phyloP scores from a whole-genome alignment of 495 filamentous ascomycete genomes.

The Hypomontagnella submonticulosa region DNA sequence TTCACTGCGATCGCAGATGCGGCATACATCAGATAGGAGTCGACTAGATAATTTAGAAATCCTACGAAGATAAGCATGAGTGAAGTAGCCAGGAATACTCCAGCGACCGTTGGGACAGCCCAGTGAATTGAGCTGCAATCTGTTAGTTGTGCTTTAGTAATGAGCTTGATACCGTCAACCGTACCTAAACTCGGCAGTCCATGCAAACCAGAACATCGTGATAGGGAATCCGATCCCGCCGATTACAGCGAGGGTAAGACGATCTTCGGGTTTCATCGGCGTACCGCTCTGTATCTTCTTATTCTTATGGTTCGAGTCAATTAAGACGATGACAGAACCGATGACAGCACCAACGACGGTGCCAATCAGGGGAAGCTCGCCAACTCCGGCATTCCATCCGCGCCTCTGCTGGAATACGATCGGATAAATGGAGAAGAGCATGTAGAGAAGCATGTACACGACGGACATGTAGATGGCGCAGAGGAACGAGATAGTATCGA shows the following conservation, averaged over 20 bases:
- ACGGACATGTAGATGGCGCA: slow-evolving; percentile 63
- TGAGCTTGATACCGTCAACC: not conserved
- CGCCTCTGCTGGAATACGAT: slow-evolving; percentile 65
- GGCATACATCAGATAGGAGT: slow-evolving; percentile 75
- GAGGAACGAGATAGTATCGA: slow-evolving; percentile 60
- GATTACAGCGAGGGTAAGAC: slow-evolving; percentile 58
- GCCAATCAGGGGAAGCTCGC: slow-evolving; percentile 61
- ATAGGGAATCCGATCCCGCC: slow-evolving; percentile 60
- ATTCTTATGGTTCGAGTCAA: slow-evolving; percentile 45
- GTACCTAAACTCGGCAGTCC: slow-evolving; percentile 49
- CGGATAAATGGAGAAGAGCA: slow-evolving; percentile 63
- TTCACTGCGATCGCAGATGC: slow-evolving; percentile 74
- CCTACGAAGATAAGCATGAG: slow-evolving; percentile 58
- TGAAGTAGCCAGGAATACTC: slow-evolving; percentile 48
- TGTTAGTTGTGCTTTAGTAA: slow-evolving; percentile 6
- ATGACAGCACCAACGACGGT: slow-evolving; percentile 51
- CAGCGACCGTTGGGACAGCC: slow-evolving; percentile 60
- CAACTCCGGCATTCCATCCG: slow-evolving; percentile 65
- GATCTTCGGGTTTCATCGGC: slow-evolving; percentile 52
- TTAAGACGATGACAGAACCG: slow-evolving; percentile 54
- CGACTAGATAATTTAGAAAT: slow-evolving; percentile 75
- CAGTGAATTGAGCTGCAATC: slow-evolving; percentile 52
- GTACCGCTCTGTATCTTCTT: slow-evolving; percentile 44
- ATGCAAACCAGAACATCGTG: slow-evolving; percentile 67
- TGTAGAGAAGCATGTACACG: slow-evolving; percentile 65